phyloP scores from a whole-genome alignment of 257 asterid species.

The Fraxinus cuspidata region DNA sequence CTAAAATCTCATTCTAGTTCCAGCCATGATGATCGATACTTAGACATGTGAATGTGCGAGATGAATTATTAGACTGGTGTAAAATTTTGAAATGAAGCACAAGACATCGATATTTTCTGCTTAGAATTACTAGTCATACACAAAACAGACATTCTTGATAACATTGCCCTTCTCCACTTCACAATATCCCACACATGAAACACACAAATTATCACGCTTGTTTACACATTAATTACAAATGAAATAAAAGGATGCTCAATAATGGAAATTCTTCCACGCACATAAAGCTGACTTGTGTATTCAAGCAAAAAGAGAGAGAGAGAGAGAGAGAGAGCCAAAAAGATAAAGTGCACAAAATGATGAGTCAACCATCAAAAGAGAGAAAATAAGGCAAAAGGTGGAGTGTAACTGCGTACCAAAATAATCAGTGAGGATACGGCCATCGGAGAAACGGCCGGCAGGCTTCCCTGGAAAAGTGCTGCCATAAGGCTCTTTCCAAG shows the following conservation, averaged over 20 bases:
- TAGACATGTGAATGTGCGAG: too few relatives aligned
- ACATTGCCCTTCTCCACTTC: neutral
- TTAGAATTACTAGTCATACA: neutral
- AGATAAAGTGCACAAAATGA: constrained; percentile 41
- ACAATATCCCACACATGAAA: neutral
- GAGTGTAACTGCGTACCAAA: constrained; percentile 44
- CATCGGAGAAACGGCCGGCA: constrained; percentile 88
- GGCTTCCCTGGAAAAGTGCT: constrained; percentile 92
- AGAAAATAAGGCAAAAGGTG: constrained; percentile 9
- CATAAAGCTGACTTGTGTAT: constrained; percentile 19
- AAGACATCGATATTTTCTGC: neutral
- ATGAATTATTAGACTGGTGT: too few relatives aligned
- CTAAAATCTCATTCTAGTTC: too few relatives aligned
- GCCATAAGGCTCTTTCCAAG: constrained; percentile 87
- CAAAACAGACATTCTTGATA: neutral
- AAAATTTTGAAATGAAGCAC: neutral
- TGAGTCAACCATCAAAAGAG: constrained; percentile 20
- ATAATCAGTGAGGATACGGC: constrained; percentile 87
- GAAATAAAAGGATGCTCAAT: neutral
- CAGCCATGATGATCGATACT: too few relatives aligned
- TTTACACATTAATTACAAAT: too few relatives aligned
- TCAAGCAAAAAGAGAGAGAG: constrained; percentile 24
- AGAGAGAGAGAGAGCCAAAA: constrained; percentile 3
- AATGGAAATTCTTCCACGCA: neutral
- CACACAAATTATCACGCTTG: neutral